phyloP scores from a whole-genome alignment of 208 protist species.

The Vickermania spadyakhi region DNA sequence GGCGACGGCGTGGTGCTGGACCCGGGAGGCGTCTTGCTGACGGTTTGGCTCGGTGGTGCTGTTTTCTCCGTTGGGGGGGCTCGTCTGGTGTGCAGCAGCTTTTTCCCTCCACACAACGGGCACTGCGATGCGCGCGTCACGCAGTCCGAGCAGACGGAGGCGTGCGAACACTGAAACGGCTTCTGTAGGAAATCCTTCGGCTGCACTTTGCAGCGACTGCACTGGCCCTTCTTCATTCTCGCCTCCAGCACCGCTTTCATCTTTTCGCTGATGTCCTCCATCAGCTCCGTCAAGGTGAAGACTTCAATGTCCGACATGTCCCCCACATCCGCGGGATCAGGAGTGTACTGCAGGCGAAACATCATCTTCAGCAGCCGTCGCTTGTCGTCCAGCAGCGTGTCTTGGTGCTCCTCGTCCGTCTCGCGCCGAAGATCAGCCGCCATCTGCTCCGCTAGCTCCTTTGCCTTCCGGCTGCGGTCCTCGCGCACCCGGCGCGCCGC shows the following conservation, averaged over 20 bases:
- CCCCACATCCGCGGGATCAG: slow-evolving; percentile 50
- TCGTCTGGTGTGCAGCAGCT: too few species aligned
- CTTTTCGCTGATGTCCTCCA: slow-evolving; percentile 16
- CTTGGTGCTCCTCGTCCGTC: slow-evolving; percentile 17
- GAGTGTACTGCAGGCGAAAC: slow-evolving; percentile 39
- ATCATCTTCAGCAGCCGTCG: slow-evolving; percentile 31
- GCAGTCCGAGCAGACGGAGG: slow-evolving; percentile 24
- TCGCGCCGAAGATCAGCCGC: background rate
- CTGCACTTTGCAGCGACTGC: slow-evolving; percentile 20
- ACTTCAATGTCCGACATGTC: slow-evolving; percentile 71
- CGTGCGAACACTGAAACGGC: slow-evolving; percentile 31
- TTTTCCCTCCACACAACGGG: slow-evolving; percentile 62
- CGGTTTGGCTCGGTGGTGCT: too few species aligned
- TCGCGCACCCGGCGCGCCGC: background rate
- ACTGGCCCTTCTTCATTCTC: slow-evolving; percentile 26
- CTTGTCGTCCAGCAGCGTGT: slow-evolving; percentile 32
- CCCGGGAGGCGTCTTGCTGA: too few species aligned
- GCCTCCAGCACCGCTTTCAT: slow-evolving; percentile 32
- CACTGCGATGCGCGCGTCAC: slow-evolving; percentile 19
- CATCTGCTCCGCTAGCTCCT: background rate
- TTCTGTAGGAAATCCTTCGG: slow-evolving; percentile 3
- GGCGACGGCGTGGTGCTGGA: too few species aligned
- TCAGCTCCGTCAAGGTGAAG: slow-evolving; percentile 29
- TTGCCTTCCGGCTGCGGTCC: background rate
- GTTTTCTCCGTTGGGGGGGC: too few species aligned